Evolutionary conservation across 1,284 basidiomycete genomes (phyloP), one percentile per base, ranked within the genome.

Genomic region (Porogramme epimiltina): DNA sequence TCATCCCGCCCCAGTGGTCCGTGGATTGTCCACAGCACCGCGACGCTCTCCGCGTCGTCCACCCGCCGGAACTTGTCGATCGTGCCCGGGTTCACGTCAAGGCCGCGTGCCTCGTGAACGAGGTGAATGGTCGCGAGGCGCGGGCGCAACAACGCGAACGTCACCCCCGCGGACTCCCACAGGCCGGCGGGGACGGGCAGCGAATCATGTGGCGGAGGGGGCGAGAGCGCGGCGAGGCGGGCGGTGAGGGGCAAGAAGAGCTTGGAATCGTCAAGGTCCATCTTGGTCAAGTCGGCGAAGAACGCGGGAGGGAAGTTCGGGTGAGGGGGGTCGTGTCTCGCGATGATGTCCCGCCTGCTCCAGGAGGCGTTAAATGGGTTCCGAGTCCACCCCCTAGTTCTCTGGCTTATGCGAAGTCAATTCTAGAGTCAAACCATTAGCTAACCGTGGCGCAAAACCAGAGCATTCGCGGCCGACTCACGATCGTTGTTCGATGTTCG

Each of bases 401-500:
- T 8, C 28, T 4, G 15, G 76, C 84, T 69, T 62, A 87, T 79
- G 88, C 86, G 6, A 91, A 76, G 61, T 92, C 89, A 52, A 91
- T 90, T 0, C 85, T 87, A 57, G 3, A 18, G 10, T 3, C 1
- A n/a, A n/a, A n/a, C n/a, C n/a, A n/a, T n/a, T n/a, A n/a, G n/a
- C n/a, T n/a, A n/a, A n/a, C n/a, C n/a, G n/a, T n/a, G n/a, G n/a
- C n/a, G n/a, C 18, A 15, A 15, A 31, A 15, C 8, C 8, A 8
- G 28, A 31, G 26, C 8, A 43, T 16, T 15, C 34, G n/a, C 31
- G 45, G 47, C 19, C 11, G 2, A 85, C 85, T 78, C 61, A 87
- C 84, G 93, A 92, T 87, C 91, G 95, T 65, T 93, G 92, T 63
- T 95, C 93, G 47, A 96, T 93, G 66, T 93, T 93, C 1, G 93